Percentiles rank a stretch among this genome's conserved stretches.
Evolutionary conservation across 2,329 filamentous ascomycete species (phyloP).

Genomic region (Ceratocystis cubensis): DNA sequence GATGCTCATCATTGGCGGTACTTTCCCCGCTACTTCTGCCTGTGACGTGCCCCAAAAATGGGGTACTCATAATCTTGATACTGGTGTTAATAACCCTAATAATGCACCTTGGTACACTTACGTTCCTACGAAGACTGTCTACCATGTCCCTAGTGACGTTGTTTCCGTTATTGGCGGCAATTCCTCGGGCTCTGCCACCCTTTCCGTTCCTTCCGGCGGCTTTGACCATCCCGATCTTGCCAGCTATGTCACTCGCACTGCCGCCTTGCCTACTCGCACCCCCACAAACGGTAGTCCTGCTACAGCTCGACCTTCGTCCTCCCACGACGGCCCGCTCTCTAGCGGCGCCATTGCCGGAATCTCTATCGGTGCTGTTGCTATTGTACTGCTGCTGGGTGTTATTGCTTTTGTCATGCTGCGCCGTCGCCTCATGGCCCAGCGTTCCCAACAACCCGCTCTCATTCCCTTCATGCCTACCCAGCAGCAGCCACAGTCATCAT

Average conservation of each 20-base stretch:
- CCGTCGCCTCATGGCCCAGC: constrained; percentile 23
- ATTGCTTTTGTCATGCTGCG: constrained; percentile 28
- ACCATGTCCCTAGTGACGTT: constrained; percentile 42
- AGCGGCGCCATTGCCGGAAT: constrained; percentile 36
- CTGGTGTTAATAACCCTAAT: constrained; percentile 38
- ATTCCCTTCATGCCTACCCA: constrained; percentile 10
- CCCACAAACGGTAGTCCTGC: constrained; percentile 36
- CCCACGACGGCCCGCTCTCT: constrained; percentile 24
- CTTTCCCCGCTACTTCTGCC: constrained; percentile 36
- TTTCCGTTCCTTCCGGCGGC: constrained; percentile 35
- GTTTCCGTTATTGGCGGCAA: constrained; percentile 39
- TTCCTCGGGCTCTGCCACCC: constrained; percentile 41
- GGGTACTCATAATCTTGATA: constrained; percentile 44
- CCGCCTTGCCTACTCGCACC: constrained; percentile 34
- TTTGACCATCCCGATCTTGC: constrained; percentile 41
- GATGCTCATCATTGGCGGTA: constrained; percentile 52
- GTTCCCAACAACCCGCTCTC: constrained; percentile 19
- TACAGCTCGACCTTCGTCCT: background rate
- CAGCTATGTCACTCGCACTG: constrained; percentile 41
- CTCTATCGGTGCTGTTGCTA: constrained; percentile 29
- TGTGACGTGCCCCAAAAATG: constrained; percentile 43
- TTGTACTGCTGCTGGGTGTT: constrained; percentile 25
- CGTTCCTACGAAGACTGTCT: constrained; percentile 37
- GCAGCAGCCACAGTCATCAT: constrained; percentile 2
- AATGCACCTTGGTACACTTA: constrained; percentile 41